These are phyloP conservation scores for Lactarius tabidus DNA, from an alignment of 768 basidiomycete species.

Conservation along the genomic window DNA sequence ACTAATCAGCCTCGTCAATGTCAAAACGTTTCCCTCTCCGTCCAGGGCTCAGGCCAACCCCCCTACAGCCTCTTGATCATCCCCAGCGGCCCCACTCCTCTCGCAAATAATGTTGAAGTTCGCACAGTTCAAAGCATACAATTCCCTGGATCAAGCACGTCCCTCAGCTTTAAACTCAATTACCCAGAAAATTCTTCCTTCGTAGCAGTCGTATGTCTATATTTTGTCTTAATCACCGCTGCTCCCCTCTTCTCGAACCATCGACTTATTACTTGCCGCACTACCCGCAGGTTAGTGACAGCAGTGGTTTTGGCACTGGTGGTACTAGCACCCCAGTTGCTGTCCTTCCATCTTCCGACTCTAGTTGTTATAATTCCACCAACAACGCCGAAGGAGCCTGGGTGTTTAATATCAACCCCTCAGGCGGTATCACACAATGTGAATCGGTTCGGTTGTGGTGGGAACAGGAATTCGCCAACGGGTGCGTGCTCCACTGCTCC, in stretches of 20 bases:
- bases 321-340: constrained; percentile 67
- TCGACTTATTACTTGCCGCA: not conserved
- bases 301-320: constrained; percentile 60
- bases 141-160: constrained; percentile 42
- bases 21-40: constrained; percentile 52
- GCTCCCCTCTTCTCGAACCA: not conserved
- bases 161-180: constrained; percentile 51
- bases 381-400: constrained; percentile 49
- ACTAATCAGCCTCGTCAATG: constrained; percentile 59
- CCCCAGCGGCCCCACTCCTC: constrained; percentile 60
- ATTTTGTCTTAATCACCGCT: constrained; percentile 10
- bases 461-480: constrained; percentile 47
- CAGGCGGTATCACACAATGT: constrained; percentile 65
- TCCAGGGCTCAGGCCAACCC: constrained; percentile 57
- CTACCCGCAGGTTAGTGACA: constrained; percentile 50
- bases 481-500: constrained; percentile 37
- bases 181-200: constrained; percentile 70
- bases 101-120: constrained; percentile 59
- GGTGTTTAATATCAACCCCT: constrained; percentile 56
- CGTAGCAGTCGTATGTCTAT: constrained; percentile 63
- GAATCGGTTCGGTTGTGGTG: constrained; percentile 61
- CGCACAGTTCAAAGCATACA: constrained; percentile 53
- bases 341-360: constrained; percentile 48
- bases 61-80: constrained; percentile 67
- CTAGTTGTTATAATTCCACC: constrained; percentile 56